Evolutionary conservation across 2,329 filamentous ascomycete species (phyloP), one percentile per base, ranked within the genome.

Genomic region (Colletotrichum phormii): DNA sequence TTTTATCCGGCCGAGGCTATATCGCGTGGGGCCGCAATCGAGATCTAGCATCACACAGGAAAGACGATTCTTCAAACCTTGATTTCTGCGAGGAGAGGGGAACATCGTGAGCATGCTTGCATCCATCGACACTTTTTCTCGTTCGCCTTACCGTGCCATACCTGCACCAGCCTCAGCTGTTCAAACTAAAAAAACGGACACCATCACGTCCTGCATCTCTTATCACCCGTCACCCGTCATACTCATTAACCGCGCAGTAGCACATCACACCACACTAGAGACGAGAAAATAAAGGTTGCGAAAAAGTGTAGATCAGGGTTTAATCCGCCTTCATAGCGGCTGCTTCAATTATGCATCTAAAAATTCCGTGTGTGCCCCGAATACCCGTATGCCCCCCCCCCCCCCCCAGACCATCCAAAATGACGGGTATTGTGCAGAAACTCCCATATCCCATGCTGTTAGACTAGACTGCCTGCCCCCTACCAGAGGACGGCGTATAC

Each of bases 11-110:
- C 26, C 49, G 49, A 67, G 49, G 55, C 64, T 62, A 51, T 46
- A 61, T 58, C 64, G 57, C 57, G 64, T 71, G 68, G 55, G 64
- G 5, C 65, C 51, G 31, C 65, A 13, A 69, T 72, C 69, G 64
- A 68, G 53, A 72, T 72, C 65, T 54, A 24, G 6, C 42, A 46
- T 46, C 42, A 46, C 42, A 18, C 42, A 46, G 18, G 15, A 46
- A 9, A 46, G 15, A 46, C 37, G 13, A 15, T 42, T 42, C 37
- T 13, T 13, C 37, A 6, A 3, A 42, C 37, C 37, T 42, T 42
- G 37, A 3, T 42, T 42, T 42, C 37, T 42, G 26, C 26, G 26
- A 26, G 26, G 26, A 26, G 26, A 26, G 26, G 26, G 26, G 26
- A 26, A 26, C 26, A 26, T 2, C 26, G 26, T 26, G 26, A 26